Evolutionary conservation across 768 basidiomycete species (phyloP).

Genomic region (Kwoniella botswanensis): DNA sequence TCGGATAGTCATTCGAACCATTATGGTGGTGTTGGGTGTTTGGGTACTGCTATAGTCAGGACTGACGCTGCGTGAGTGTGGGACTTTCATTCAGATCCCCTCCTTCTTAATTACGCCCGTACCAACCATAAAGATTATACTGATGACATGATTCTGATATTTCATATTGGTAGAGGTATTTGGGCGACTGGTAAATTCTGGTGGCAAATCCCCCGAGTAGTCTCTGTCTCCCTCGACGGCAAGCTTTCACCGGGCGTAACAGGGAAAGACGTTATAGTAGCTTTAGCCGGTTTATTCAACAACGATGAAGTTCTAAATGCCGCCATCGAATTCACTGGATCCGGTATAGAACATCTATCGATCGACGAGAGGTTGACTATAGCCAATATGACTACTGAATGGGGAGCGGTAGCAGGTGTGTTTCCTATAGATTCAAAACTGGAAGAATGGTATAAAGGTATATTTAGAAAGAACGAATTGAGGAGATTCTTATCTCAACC

Average conservation of each 20-base stretch:
- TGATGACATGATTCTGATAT: not conserved
- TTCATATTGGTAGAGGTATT: constrained; percentile 62
- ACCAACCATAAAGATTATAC: not conserved
- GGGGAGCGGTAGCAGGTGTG: constrained; percentile 94
- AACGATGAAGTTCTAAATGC: constrained; percentile 95
- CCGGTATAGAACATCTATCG: constrained; percentile 74
- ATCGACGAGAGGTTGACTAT: constrained; percentile 96
- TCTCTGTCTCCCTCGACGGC: constrained; percentile 89
- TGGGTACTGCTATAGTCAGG: constrained; percentile 95
- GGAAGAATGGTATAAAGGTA: constrained; percentile 81
- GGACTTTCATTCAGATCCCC: not conserved
- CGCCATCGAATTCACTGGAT: constrained; percentile 93
- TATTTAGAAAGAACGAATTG: constrained; percentile 73
- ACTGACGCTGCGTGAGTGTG: constrained; percentile 59
- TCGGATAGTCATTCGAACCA: constrained; percentile 98
- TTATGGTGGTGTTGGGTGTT: constrained; percentile 97
- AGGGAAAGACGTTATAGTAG: constrained; percentile 97
- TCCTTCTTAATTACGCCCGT: not conserved
- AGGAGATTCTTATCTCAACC: constrained; percentile 67
- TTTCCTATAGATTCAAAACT: constrained; percentile 89
- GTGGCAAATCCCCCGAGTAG: constrained; percentile 99
- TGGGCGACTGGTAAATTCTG: constrained; percentile 99
- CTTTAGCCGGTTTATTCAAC: constrained; percentile 93
- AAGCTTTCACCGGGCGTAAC: constrained; percentile 84
- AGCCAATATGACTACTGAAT: constrained; percentile 99